phyloP scores from a whole-genome alignment of 495 filamentous ascomycete genomes.

The Penicillium desertorum region DNA sequence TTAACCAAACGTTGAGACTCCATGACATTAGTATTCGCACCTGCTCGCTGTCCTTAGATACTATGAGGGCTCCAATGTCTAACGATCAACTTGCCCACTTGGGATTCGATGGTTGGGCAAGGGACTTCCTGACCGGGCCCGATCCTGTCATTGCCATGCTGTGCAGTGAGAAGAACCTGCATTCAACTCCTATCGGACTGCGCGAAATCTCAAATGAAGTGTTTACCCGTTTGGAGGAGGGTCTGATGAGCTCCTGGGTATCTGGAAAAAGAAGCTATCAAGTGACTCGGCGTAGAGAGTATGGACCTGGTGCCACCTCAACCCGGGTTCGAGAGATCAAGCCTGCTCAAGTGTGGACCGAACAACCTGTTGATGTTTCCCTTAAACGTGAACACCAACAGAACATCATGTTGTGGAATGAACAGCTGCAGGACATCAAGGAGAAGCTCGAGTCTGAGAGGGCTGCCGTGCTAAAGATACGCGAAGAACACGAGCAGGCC shows the following conservation, averaged over 20 bases:
- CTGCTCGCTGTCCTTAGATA: conserved; percentile 45
- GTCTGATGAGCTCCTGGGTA: conserved; percentile 60
- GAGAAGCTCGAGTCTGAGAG: conserved; percentile 32
- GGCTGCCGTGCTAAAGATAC: conserved; percentile 44
- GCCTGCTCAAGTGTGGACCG: conserved; percentile 66
- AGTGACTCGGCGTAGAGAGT: conserved; percentile 67
- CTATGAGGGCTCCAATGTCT: conserved; percentile 54
- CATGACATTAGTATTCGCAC: conserved; percentile 65
- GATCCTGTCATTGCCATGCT: conserved; percentile 85
- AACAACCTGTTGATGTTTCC: conserved; percentile 67
- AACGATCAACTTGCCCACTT: conserved; percentile 52
- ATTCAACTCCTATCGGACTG: conserved; percentile 63
- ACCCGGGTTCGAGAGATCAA: conserved; percentile 57
- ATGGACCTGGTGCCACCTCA: conserved; percentile 65
- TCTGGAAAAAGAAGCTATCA: conserved; percentile 57
- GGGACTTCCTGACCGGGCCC: conserved; percentile 76
- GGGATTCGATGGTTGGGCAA: conserved; percentile 78
- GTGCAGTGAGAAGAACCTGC: conserved; percentile 63
- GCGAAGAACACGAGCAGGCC: conserved; percentile 14
- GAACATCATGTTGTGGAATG: conserved; percentile 43
- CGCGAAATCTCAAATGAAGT: conserved; percentile 62
- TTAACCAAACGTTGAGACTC: conserved; percentile 54
- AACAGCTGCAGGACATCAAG: conserved; percentile 41
- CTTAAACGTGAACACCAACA: conserved; percentile 53
- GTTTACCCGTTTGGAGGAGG: conserved; percentile 56